Evolutionary conservation across 140 eudicot species (phyloP), one percentile per base, ranked within the genome.

Genomic region (Oenanthe javanica): DNA sequence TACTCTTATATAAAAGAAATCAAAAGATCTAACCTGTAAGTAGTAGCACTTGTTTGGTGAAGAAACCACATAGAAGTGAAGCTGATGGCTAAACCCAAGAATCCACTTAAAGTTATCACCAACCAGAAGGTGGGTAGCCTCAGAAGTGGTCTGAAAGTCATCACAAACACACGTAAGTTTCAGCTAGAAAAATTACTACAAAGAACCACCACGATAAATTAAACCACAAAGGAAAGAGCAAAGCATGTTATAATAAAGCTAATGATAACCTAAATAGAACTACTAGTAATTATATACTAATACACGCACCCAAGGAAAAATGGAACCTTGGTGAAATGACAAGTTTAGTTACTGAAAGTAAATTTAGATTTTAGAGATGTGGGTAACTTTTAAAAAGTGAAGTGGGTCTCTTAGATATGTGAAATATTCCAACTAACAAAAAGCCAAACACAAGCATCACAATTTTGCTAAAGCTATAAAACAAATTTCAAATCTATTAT

Each of bases 31-130:
- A 84, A 87, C 99, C 99, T 94, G 90, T 94, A 94, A 15, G 99
- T 95, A 76, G 99, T 95, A 31, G 99, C 97, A 66, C 96, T 93
- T 5, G 99, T 95, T 87, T 95, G 99, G 86, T 92, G 99, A 80
- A 95, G 99, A 88, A 95, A 95, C 99, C 99, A 95, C 99, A 95
- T 95, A 66, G 99, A 95, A 61, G 93, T 92, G 89, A 95, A 95
- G 87, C 99, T 95, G 80, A 95, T 95, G 5, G 95, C 97, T 86
- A 95, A 85, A 77, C 99, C 99, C 88, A 95, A 86, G 77, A 92
- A 85, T 80, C 99, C 99, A 85, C 99, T 95, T 57, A 95, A 83
- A 45, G 99, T 95, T 85, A 90, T 92, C 86, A 95, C 97, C 81
- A 95, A 77, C 99, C 99, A 95, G 87, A 95, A 95, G 12, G 86